These are phyloP conservation scores for Suillus spraguei DNA, from an alignment of 768 basidiomycete species.

Conservation along the genomic window DNA sequence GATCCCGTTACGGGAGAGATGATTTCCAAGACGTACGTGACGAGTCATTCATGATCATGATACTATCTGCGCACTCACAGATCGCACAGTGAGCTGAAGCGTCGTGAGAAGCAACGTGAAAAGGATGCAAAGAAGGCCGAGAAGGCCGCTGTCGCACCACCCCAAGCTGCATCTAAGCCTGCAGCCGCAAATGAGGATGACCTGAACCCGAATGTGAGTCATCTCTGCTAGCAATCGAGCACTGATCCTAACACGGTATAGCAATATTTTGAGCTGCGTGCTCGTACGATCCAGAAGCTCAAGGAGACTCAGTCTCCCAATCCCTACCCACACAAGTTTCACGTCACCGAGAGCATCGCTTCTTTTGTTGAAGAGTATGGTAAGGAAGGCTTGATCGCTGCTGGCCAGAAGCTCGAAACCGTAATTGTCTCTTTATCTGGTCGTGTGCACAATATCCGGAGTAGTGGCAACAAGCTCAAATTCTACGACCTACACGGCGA, in stretches of 20 bases:
- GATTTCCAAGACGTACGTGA: constrained; percentile 90
- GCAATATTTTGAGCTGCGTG: constrained; percentile 98
- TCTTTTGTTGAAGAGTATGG: constrained; percentile 77
- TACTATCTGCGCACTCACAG: constrained; percentile 25
- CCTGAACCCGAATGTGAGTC: constrained; percentile 85
- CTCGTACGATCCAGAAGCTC: constrained; percentile 83
- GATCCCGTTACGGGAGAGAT: constrained; percentile 93
- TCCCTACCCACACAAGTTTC: constrained; percentile 99
- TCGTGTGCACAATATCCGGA: constrained; percentile 88
- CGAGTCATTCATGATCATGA: constrained; percentile 15
- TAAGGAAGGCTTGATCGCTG: constrained; percentile 63
- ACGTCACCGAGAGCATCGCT: constrained; percentile 78
- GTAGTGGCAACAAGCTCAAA: constrained; percentile 77
- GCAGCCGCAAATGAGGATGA: constrained; percentile 68
- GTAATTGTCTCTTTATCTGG: constrained; percentile 76
- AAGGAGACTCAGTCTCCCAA: constrained; percentile 85
- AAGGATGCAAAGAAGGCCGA: constrained; percentile 74
- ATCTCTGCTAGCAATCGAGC: not conserved
- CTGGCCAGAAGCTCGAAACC: constrained; percentile 66
- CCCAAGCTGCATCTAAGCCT: constrained; percentile 43
- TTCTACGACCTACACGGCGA: constrained; percentile 97
- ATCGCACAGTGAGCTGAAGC: constrained; percentile 83
- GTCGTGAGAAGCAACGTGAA: constrained; percentile 82
- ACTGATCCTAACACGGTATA: constrained; percentile 33
- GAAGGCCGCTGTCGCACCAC: constrained; percentile 61